These are phyloP conservation scores for Lipomyces oligophaga DNA, from an alignment of 805 yeast species.

Conservation along the genomic window DNA sequence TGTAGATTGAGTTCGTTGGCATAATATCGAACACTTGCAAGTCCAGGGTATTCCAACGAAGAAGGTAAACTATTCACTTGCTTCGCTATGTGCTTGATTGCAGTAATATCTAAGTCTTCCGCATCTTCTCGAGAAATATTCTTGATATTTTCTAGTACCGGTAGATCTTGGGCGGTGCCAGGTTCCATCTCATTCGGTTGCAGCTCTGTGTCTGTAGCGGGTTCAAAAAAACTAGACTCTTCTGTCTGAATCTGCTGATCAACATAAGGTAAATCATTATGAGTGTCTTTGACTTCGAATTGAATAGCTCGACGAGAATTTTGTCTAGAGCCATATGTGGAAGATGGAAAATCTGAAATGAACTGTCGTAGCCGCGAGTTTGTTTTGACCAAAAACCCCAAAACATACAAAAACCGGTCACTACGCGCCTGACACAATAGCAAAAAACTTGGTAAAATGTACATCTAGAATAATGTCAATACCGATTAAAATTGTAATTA, in stretches of 20 bases:
- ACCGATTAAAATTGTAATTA: not conserved
- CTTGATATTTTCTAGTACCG: not conserved
- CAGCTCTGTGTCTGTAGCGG: not conserved
- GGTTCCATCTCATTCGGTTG: not conserved
- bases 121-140: too few species aligned
- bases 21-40: conserved; percentile 10
- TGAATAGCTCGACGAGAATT: too few species aligned
- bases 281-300: too few species aligned
- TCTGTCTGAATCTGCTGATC: conserved; percentile 25
- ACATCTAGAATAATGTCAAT: conserved; percentile 7
- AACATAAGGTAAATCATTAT: conserved; percentile 3
- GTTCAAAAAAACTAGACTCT: not conserved
- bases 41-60: conserved; percentile 3
- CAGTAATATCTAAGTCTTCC: not conserved
- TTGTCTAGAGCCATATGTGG: too few species aligned
- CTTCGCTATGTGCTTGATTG: conserved; percentile 2
- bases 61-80: conserved; percentile 5
- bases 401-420: conserved; percentile 9
- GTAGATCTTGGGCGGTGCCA: not conserved
- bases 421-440: conserved; percentile 9
- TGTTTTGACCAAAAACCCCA: conserved; percentile 3
- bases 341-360: too few species aligned
- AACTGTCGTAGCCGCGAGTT: too few species aligned
- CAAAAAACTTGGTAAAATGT: conserved; percentile 16
- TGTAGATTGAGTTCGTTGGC: conserved; percentile 15